These are phyloP conservation scores for Gossypium raimondii DNA, from an alignment of 345 rosid genomes.

Conservation along the genomic window DNA sequence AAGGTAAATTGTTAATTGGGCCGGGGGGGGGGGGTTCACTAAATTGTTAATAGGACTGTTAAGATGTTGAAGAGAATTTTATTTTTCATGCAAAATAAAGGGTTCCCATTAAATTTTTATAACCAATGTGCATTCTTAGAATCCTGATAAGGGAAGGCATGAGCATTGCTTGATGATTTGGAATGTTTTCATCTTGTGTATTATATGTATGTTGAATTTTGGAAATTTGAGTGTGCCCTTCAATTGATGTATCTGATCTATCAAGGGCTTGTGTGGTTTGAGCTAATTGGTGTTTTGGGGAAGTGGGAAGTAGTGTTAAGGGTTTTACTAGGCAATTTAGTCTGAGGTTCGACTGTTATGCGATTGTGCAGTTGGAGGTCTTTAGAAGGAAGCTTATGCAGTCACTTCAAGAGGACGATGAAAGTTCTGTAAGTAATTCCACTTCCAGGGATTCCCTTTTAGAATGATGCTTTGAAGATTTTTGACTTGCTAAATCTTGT, in stretches of 20 bases:
- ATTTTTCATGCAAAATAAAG: neutral
- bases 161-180: neutral
- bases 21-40: neutral
- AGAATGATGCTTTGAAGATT: slow-evolving; percentile 4
- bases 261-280: neutral
- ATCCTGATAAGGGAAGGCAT: neutral
- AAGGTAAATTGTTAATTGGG: slow-evolving; percentile 39
- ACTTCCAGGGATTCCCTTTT: neutral
- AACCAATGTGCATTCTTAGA: neutral
- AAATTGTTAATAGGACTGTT: neutral
- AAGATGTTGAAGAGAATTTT: neutral
- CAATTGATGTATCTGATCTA: neutral
- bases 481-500: slow-evolving; percentile 4
- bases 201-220: neutral
- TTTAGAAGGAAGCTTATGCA: slow-evolving; percentile 88
- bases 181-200: neutral
- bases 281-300: neutral
- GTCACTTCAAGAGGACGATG: slow-evolving; percentile 87
- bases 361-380: slow-evolving; percentile 66
- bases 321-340: slow-evolving; percentile 10
- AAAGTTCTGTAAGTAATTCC: slow-evolving; percentile 42
- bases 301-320: neutral
- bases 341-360: neutral
- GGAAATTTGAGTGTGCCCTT: slow-evolving; percentile 26
- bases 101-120: neutral